These are phyloP conservation scores for Tolypocladium amazonense DNA, from an alignment of 2,329 filamentous ascomycete species.

Conservation along the genomic window DNA sequence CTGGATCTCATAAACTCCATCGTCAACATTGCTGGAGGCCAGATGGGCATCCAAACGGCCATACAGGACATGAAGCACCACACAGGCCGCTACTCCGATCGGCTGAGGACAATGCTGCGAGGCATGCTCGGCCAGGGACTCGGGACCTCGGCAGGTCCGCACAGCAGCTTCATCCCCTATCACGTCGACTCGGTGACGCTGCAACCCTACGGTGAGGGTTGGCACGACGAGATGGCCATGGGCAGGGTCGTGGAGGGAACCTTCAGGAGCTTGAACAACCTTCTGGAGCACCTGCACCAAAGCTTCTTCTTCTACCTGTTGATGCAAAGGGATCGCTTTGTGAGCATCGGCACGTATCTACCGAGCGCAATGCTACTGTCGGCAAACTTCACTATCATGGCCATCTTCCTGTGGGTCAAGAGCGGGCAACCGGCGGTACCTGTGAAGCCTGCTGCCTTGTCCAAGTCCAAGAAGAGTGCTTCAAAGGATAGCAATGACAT, in stretches of 20 bases:
- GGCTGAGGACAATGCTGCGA: conserved; percentile 77
- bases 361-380: conserved; percentile 97
- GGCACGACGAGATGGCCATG: conserved; percentile 96
- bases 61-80: conserved; percentile 87
- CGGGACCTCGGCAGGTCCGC: conserved; percentile 79
- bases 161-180: conserved; percentile 95
- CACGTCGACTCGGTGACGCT: conserved; percentile 94
- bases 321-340: conserved; percentile 84
- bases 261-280: conserved; percentile 88
- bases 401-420: conserved; percentile 86
- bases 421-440: conserved; percentile 50
- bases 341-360: conserved; percentile 95
- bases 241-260: conserved; percentile 82
- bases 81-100: conserved; percentile 65
- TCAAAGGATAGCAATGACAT: conserved; percentile 15
- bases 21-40: conserved; percentile 73
- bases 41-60: conserved; percentile 79
- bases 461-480: background rate
- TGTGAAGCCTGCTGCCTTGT: background rate
- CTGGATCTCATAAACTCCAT: conserved; percentile 93
- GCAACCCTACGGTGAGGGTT: conserved; percentile 80
- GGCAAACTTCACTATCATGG: conserved; percentile 90
- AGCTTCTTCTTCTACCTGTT: conserved; percentile 99
- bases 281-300: conserved; percentile 93
- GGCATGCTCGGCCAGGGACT: conserved; percentile 90